These are phyloP conservation scores for Calycina herbarum DNA, from an alignment of 2,329 filamentous ascomycete genomes.

Conservation along the genomic window DNA sequence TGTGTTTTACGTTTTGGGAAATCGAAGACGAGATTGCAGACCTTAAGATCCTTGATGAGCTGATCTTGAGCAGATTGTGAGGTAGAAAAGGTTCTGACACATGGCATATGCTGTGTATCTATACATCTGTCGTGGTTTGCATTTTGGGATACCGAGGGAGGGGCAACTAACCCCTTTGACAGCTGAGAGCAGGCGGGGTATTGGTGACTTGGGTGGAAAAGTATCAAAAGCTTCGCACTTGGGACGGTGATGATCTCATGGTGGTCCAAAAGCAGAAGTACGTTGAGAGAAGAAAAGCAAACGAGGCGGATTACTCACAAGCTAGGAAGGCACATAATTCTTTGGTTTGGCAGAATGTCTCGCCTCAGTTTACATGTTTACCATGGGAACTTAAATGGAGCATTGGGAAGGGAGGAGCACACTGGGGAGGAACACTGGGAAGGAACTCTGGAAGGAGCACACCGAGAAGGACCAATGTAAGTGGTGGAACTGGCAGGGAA, in stretches of 20 bases:
- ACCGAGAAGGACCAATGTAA: neutral
- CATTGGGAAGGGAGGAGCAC: neutral
- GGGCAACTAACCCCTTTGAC: neutral
- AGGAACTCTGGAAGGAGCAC: neutral
- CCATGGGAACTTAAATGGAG: neutral
- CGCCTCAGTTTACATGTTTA: neutral
- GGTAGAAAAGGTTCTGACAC: neutral
- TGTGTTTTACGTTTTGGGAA: constrained; percentile 8
- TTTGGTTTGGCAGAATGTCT: neutral
- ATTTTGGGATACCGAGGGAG: constrained; percentile 2
- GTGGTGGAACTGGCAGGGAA: neutral
- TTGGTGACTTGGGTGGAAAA: neutral
- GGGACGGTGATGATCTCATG: neutral
- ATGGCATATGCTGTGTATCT: constrained; percentile 8
- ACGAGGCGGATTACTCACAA: neutral
- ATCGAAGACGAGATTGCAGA: neutral
- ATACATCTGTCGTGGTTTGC: constrained; percentile 5
- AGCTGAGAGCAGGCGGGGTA: constrained; percentile 6
- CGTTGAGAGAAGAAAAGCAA: neutral
- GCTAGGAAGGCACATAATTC: too few relatives aligned
- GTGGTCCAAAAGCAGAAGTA: neutral
- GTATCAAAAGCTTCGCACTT: neutral
- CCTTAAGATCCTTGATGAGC: constrained; percentile 1
- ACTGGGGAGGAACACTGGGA: neutral
- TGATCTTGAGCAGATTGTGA: neutral